These are phyloP conservation scores for Lithocarpus polystachyus DNA, from an alignment of 306 rosid genomes.

Conservation along the genomic window DNA sequence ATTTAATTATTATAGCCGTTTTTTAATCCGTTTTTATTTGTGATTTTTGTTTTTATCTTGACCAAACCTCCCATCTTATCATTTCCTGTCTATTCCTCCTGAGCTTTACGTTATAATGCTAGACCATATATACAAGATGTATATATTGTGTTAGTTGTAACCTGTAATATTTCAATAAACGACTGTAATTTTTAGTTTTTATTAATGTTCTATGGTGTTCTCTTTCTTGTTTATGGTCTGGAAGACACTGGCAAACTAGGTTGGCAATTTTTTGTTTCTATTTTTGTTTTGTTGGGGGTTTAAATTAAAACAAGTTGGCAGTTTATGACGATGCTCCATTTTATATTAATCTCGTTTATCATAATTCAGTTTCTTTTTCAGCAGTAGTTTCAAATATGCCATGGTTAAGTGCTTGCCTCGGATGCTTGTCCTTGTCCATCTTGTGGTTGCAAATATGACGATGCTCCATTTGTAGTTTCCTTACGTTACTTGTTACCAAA, in stretches of 20 bases:
- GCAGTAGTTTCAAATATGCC: background rate
- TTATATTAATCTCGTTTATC: background rate
- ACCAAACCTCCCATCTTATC: constrained; percentile 3
- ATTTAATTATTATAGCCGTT: rapidly evolving
- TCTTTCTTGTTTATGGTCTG: too few relatives aligned
- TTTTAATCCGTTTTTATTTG: rapidly evolving
- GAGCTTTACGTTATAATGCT: constrained; percentile 37
- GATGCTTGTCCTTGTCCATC: too few relatives aligned
- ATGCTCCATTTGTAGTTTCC: background rate
- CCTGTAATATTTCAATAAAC: background rate
- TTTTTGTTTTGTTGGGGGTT: too few relatives aligned
- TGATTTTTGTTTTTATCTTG: background rate
- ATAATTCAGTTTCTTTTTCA: background rate
- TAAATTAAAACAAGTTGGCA: background rate
- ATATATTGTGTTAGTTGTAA: background rate
- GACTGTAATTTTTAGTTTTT: background rate
- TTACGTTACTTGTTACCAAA: too few relatives aligned
- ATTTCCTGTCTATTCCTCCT: constrained; percentile 52
- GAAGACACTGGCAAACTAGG: too few relatives aligned
- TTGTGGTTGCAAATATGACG: too few relatives aligned
- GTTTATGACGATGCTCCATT: background rate
- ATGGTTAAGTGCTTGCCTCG: background rate
- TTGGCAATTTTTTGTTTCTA: too few relatives aligned
- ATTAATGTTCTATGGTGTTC: too few relatives aligned
- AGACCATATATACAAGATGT: too few relatives aligned